Evolutionary conservation across 2,329 filamentous ascomycete genomes (phyloP).

Genomic region (Alternaria infectoria): DNA sequence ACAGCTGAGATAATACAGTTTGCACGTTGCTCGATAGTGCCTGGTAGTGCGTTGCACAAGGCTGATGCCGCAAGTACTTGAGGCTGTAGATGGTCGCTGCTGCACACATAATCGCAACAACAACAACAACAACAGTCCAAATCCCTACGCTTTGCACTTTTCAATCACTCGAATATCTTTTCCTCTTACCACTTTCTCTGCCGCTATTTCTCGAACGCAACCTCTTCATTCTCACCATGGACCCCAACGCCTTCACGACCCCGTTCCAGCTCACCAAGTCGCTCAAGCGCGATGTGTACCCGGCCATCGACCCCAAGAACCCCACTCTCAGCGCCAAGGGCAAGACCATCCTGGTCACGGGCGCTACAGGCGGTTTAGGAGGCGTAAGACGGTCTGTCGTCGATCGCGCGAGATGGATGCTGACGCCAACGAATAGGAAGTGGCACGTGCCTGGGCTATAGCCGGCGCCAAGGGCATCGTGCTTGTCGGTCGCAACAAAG

Average conservation of each 20-base stretch:
- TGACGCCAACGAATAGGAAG: slow-evolving; percentile 11
- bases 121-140: neutral
- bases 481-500: slow-evolving; percentile 28
- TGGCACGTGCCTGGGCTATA: slow-evolving; percentile 32
- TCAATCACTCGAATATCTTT: neutral
- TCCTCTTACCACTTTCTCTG: neutral
- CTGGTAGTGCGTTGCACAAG: neutral
- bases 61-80: neutral
- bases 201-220: neutral
- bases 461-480: slow-evolving; percentile 33
- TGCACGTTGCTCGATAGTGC: neutral
- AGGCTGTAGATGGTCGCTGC: neutral
- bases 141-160: neutral
- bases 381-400: neutral
- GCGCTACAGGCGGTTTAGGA: slow-evolving; percentile 27
- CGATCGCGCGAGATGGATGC: neutral
- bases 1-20: neutral
- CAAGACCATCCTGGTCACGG: slow-evolving; percentile 29
- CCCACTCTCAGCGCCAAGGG: slow-evolving; percentile 18
- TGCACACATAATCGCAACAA: neutral
- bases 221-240: neutral
- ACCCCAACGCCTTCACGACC: slow-evolving; percentile 15
- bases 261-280: slow-evolving; percentile 25
- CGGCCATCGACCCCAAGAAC: slow-evolving; percentile 20
- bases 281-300: slow-evolving; percentile 25